A percentile compares a stretch with the other conserved stretches of the same genome.
Evolutionary conservation across 768 basidiomycete species (phyloP).

Genomic region (Coprinopsis sp.): DNA sequence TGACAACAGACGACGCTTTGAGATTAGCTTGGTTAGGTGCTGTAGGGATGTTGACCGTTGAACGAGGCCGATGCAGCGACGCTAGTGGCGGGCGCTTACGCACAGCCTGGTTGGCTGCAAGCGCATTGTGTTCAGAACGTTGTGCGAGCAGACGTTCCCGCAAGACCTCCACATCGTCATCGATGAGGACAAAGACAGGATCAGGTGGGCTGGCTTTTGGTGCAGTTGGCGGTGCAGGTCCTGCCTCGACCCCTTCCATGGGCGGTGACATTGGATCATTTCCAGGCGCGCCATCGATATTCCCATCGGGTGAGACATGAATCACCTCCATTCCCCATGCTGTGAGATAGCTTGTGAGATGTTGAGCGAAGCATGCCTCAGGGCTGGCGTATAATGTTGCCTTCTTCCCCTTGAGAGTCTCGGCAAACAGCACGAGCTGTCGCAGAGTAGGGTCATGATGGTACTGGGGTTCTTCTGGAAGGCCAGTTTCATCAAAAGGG

Average conservation of each 20-base stretch:
- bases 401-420: conserved; percentile 76
- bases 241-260: conserved; percentile 1
- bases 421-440: conserved; percentile 75
- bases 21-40: not conserved
- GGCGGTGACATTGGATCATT: not conserved
- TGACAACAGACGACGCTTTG: conserved; percentile 41
- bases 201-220: conserved; percentile 19
- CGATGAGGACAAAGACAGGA: conserved; percentile 73
- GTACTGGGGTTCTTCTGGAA: conserved; percentile 44
- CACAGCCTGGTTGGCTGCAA: conserved; percentile 20
- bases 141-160: conserved; percentile 68
- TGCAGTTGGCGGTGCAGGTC: conserved; percentile 10
- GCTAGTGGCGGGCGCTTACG: conserved; percentile 67
- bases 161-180: conserved; percentile 83
- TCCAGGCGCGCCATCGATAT: conserved; percentile 33
- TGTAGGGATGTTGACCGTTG: conserved; percentile 64
- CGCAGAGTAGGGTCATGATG: conserved; percentile 75
- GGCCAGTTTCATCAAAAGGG: conserved; percentile 24
- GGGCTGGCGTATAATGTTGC: conserved; percentile 82
- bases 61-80: conserved; percentile 67
- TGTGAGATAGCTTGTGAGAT: conserved; percentile 88
- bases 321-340: conserved; percentile 94
- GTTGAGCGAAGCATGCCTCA: conserved; percentile 86
- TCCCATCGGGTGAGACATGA: conserved; percentile 63
- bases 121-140: conserved; percentile 50